Evolutionary conservation across 768 basidiomycete species (phyloP).

Genomic region (Phlebiopsis gigantea): DNA sequence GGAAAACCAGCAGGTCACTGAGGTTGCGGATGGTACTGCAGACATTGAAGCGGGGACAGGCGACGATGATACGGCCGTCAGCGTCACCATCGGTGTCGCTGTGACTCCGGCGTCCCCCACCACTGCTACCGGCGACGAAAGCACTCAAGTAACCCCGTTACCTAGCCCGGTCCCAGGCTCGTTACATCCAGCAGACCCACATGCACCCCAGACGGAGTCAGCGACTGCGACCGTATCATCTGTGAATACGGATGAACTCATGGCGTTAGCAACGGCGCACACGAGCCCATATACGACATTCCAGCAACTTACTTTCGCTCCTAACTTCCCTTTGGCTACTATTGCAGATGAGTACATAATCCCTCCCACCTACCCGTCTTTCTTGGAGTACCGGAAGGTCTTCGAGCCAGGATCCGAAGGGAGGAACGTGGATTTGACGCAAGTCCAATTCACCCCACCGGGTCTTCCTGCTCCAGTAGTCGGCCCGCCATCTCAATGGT

Average conservation of each 20-base stretch:
- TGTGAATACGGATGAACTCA: conserved; percentile 54
- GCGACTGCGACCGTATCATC: conserved; percentile 30
- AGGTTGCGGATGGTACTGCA: conserved; percentile 21
- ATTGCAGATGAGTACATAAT: conserved; percentile 91
- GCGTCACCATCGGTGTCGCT: conserved; percentile 59
- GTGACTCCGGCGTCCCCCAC: conserved; percentile 32
- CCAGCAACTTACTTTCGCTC: conserved; percentile 83
- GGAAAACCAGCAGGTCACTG: conserved; percentile 49
- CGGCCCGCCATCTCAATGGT: conserved; percentile 70
- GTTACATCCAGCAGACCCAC: conserved; percentile 16
- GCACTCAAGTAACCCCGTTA: conserved; percentile 20
- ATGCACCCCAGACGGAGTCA: conserved; percentile 11
- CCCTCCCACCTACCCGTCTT: conserved; percentile 81
- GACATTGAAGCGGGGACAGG: conserved; percentile 38
- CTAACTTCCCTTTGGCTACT: conserved; percentile 80
- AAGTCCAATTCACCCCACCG: conserved; percentile 68
- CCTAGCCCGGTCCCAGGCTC: conserved; percentile 7
- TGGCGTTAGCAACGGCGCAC: conserved; percentile 61
- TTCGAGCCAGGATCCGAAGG: conserved; percentile 54
- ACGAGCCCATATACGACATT: conserved; percentile 88
- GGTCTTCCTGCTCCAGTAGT: conserved; percentile 71
- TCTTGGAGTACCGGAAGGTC: conserved; percentile 61
- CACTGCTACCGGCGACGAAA: conserved; percentile 9
- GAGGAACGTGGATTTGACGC: conserved; percentile 45
- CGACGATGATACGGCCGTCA: conserved; percentile 36